Conservation (phyloP, 257 asterid genomes). For the Rehmannia glutinosa region DNA sequence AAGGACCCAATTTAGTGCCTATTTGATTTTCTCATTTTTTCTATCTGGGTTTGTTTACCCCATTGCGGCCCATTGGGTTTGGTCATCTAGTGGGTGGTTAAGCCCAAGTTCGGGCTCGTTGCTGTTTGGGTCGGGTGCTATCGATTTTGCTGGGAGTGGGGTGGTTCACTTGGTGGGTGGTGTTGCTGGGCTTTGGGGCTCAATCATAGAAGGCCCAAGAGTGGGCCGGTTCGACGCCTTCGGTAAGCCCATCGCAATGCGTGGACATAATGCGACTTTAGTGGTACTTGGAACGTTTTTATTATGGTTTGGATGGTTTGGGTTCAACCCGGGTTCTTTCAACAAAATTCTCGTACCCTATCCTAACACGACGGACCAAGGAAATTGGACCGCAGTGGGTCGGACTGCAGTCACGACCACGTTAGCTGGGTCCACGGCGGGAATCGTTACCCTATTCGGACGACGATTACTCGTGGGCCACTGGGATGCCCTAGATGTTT, state of each 20-base stretch:
- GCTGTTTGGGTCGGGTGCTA: slow-evolving; percentile 50
- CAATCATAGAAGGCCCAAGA: slow-evolving; percentile 50
- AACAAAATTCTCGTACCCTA: slow-evolving; percentile 40
- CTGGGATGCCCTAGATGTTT: slow-evolving; percentile 55
- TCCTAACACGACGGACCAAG: slow-evolving; percentile 27
- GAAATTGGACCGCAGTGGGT: slow-evolving; percentile 47
- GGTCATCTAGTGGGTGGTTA: slow-evolving; percentile 56
- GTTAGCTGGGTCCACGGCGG: slow-evolving; percentile 48
- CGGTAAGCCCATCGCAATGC: slow-evolving; percentile 38
- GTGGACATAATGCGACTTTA: slow-evolving; percentile 51
- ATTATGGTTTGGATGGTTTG: slow-evolving; percentile 64
- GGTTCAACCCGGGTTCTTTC: slow-evolving; percentile 58
- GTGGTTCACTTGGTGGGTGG: slow-evolving; percentile 59
- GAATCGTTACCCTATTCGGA: slow-evolving; percentile 46
- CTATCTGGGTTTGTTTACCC: slow-evolving; percentile 65
- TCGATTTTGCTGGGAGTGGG: slow-evolving; percentile 60
- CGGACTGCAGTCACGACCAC: slow-evolving; percentile 54
- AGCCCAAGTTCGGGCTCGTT: slow-evolving; percentile 23
- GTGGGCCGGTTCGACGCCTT: slow-evolving; percentile 52
- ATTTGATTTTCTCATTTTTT: slow-evolving; percentile 50
- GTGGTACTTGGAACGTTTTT: slow-evolving; percentile 54
- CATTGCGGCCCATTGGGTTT: slow-evolving; percentile 56
- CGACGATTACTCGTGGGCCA: slow-evolving; percentile 47
- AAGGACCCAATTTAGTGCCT: slow-evolving; percentile 56
- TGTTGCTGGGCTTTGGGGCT: slow-evolving; percentile 54